These are phyloP conservation scores for Aristolochia californica DNA, from an alignment of 164 flowering plant species.

Conservation along the genomic window DNA sequence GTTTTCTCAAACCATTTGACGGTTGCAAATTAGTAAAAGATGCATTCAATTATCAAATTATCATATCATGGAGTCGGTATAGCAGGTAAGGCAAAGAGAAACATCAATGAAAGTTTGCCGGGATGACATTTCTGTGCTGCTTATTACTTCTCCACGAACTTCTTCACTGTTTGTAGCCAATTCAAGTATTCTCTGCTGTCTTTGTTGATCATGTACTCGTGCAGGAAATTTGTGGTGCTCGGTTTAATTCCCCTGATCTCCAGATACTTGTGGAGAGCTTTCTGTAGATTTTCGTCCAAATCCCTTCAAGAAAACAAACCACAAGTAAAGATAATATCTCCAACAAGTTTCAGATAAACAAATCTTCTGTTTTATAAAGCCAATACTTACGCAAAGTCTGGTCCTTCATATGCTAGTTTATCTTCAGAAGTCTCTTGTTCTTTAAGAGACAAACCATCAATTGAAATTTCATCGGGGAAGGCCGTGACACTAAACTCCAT, in stretches of 20 bases:
- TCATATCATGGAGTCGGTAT: too few species aligned
- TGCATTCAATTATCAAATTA: too few species aligned
- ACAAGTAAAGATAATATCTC: not conserved
- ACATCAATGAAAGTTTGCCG: too few species aligned
- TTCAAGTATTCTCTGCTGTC: slow-evolving; percentile 60
- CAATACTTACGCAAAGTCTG: slow-evolving; percentile 64
- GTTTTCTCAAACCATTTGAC: too few species aligned
- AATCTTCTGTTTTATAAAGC: not conserved
- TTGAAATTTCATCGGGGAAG: slow-evolving; percentile 54
- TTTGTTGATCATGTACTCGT: slow-evolving; percentile 83
- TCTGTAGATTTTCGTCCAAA: slow-evolving; percentile 93
- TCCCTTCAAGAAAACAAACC: slow-evolving; percentile 35
- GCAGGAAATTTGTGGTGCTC: slow-evolving; percentile 71
- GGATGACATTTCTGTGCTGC: not conserved
- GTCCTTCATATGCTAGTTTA: slow-evolving; percentile 67
- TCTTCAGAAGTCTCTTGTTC: slow-evolving; percentile 53
- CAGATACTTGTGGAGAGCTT: slow-evolving; percentile 76
- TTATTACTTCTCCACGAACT: slow-evolving; percentile 42
- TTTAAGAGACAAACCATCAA: slow-evolving; percentile 54
- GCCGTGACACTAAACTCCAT: slow-evolving; percentile 63
- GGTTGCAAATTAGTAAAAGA: too few species aligned
- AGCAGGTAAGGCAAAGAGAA: too few species aligned
- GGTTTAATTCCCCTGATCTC: slow-evolving; percentile 84
- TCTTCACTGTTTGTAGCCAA: slow-evolving; percentile 79
- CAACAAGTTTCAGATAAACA: not conserved